These are phyloP conservation scores for Iberis pinnata DNA, from an alignment of 345 rosid species.

Conservation along the genomic window DNA sequence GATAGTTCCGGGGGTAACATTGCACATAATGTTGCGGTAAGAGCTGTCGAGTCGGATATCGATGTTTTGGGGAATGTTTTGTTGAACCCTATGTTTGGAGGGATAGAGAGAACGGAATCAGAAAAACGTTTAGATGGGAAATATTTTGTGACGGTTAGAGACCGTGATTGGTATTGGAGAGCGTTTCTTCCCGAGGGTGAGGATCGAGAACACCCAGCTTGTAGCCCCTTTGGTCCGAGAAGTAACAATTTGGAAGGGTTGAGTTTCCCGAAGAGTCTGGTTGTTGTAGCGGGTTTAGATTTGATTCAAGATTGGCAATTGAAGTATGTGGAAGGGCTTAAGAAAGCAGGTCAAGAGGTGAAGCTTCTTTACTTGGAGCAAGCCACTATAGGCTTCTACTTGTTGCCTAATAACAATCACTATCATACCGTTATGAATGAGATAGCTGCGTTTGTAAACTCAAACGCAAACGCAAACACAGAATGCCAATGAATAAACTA, in stretches of 20 bases:
- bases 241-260: slow-evolving; percentile 50
- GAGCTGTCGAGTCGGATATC: slow-evolving; percentile 60
- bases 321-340: slow-evolving; percentile 62
- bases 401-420: slow-evolving; percentile 70
- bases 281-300: slow-evolving; percentile 87
- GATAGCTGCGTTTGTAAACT: slow-evolving; percentile 62
- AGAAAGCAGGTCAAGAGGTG: slow-evolving; percentile 62
- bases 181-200: slow-evolving; percentile 81
- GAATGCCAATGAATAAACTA: slow-evolving; percentile 18
- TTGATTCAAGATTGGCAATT: slow-evolving; percentile 82
- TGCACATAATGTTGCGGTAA: slow-evolving; percentile 67
- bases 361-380: slow-evolving; percentile 58
- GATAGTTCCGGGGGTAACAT: slow-evolving; percentile 97
- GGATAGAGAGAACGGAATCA: slow-evolving; percentile 71
- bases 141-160: slow-evolving; percentile 63
- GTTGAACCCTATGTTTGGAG: slow-evolving; percentile 93
- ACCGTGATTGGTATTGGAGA: slow-evolving; percentile 93
- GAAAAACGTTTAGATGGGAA: slow-evolving; percentile 74
- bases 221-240: slow-evolving; percentile 74
- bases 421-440: slow-evolving; percentile 74
- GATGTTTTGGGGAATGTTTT: slow-evolving; percentile 57
- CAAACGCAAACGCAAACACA: no score
- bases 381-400: slow-evolving; percentile 84
- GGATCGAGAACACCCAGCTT: slow-evolving; percentile 79
- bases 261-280: slow-evolving; percentile 69